Base-by-base conservation (phyloP, 2,329 filamentous ascomycete genomes). In the Orbilia ellipsospora region DNA sequence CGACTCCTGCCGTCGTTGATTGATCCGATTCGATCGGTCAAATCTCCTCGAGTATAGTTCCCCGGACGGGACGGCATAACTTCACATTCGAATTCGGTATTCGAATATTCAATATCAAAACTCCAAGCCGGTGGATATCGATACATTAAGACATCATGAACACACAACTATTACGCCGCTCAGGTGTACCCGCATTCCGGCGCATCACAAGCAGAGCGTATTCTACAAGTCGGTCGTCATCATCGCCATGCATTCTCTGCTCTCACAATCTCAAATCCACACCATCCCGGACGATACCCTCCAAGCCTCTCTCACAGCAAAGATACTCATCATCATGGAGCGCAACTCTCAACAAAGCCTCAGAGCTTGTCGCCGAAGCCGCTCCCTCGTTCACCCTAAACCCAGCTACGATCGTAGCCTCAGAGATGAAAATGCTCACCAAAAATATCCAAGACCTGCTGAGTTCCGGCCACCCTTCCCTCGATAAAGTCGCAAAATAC, bases 401-500 rank as follows among this genome's bases (percentile, higher is more conserved):
- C 42, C 72, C 72, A 4, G 72, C 72, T 44, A 42, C 72, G n/a
- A 75, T 75, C 20, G 72, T 75, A 36, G 72, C 72, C 20, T 60
- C 28, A 50, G 72, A 75, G 81, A 74, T 99, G 90, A 95, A 96
- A 83, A 96, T 94, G 80, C 84, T 98, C 80, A 97, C 92, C 10
- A 93, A 93, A 65, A 97, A 98, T 80, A 96, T 98, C 83, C 88
- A 92, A 76, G 92, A 96, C 81, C 86, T 98, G n/a, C 85, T 98
- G 15, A 94, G 94, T 4, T 97, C 94, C 0, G 94, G 94, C 4
- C 94, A 99, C 81, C 95, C 95, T 0, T 93, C 94, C 54, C 87
- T 99, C 74, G 95, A 98, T 81, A 94, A 92, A 50, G 94, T 94
- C 28, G 93, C 95, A 62, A 99, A 99, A 84, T 99, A 99, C 86